Evolutionary conservation across 1,284 basidiomycete genomes (phyloP), one percentile per base, ranked within the genome.

Genomic region (Rhodotorula sp.): DNA sequence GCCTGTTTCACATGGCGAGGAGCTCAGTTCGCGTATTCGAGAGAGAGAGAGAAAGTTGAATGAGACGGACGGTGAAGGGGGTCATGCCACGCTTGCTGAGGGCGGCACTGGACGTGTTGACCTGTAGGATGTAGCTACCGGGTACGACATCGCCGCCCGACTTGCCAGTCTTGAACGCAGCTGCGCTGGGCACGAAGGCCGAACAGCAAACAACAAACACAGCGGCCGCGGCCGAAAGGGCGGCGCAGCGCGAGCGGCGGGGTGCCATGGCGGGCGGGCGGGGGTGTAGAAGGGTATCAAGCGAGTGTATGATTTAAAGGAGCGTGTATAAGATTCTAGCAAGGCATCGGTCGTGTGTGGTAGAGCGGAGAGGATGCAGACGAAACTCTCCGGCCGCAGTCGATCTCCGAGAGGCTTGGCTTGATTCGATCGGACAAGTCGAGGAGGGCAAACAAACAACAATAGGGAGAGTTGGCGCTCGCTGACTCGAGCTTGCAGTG

Each of bases 111-210:
- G 67, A 62, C 10, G 62, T 60, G 49, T 71, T 66, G 46, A 71
- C 58, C 42, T 74, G 53, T 60, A 74, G 24, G 60, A 71, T 61
- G 60, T 67, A 74, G 42, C 62, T 57, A 60, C 69, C 65, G 33
- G 59, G 62, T 1, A 74, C 67, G 46, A 60, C 49, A 44, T 49
- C n/a, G 61, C 61, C 22, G 51, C 49, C n/a, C 17, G 6, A 2
- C 29, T 24, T 29, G 2, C 29, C 29, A 6, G 20, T 45, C 29
- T 60, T 8, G 59, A 60, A 60, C 5, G 45, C 59, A 20, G 59
- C 29, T 7, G 46, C 45, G 45, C 33, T 6, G 18, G 59, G 45
- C 3, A 10, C 33, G 8, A 22, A 22, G 33, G 46, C 53, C 14
- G 29, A 22, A 7, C 42, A 37, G 26, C 15, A 59, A 54, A 26